These are phyloP conservation scores for Lavandula angustifolia DNA, from an alignment of 257 asterid species.

Conservation along the genomic window DNA sequence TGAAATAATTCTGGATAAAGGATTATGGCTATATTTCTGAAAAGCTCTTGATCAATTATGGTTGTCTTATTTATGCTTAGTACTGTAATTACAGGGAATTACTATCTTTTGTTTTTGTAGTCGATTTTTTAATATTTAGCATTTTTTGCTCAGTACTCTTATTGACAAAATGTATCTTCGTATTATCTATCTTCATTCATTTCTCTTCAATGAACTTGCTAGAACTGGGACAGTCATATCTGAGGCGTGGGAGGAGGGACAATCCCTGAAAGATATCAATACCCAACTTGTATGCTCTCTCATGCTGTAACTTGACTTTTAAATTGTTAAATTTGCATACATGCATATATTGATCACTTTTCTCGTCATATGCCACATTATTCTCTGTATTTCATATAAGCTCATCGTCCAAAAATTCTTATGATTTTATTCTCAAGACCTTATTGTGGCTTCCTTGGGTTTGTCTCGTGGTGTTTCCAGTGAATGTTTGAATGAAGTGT, in stretches of 20 bases:
- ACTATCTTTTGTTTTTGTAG: slow-evolving; percentile 7
- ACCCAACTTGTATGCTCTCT: slow-evolving; percentile 77
- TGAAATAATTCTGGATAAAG: slow-evolving; percentile 10
- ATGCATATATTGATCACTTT: slow-evolving; percentile 15
- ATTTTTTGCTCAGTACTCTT: slow-evolving; percentile 6
- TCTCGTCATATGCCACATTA: background rate
- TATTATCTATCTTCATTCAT: slow-evolving; percentile 22
- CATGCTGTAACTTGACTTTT: slow-evolving; percentile 18
- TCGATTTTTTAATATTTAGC: slow-evolving; percentile 2
- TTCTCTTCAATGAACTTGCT: slow-evolving; percentile 43
- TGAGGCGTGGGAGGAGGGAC: slow-evolving; percentile 99
- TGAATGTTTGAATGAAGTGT: slow-evolving; percentile 6
- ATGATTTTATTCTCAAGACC: background rate
- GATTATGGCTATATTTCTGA: slow-evolving; percentile 11
- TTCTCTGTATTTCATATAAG: slow-evolving; percentile 8
- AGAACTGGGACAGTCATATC: slow-evolving; percentile 96
- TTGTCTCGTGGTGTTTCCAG: background rate
- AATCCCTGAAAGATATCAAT: slow-evolving; percentile 87
- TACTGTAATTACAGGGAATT: background rate
- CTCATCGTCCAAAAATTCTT: slow-evolving; percentile 10
- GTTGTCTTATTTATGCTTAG: slow-evolving; percentile 5
- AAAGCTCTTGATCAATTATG: slow-evolving; percentile 14
- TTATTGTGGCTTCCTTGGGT: slow-evolving; percentile 1
- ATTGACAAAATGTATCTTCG: slow-evolving; percentile 11
- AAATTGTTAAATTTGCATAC: slow-evolving; percentile 16